Base-by-base conservation (phyloP, 2,329 filamentous ascomycete genomes). In the Penicillium sp. region DNA sequence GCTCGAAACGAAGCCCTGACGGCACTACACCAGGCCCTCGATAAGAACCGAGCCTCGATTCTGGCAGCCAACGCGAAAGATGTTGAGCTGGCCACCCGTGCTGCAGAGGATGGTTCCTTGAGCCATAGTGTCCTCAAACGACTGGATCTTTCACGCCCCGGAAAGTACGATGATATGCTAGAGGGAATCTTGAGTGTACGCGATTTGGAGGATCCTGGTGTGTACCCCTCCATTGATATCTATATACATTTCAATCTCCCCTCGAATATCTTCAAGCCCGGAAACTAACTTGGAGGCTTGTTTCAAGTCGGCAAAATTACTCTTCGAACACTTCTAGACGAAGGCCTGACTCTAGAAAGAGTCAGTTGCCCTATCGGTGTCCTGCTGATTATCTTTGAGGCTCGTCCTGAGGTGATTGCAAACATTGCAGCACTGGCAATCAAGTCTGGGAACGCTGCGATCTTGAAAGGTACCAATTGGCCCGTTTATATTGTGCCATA, bases 111-210 rank as follows among this genome's bases (percentile, higher is more conserved):
- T 66, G 93, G 93, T 36, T 80, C 86, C 44, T 78, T 97, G 46
- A 93, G 87, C 71, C 83, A 88, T 67, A 94, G 91, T 68, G 82
- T 97, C 21, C 84, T 97, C 28, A 94, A 95, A 67, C 84, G 94
- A 52, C 82, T 99, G 57, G 93, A 99, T 74, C 80, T 99, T 45
- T 87, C 86, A 45, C 89, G 90, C 72, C 85, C 86, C 69, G 93
- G 93, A 54, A 97, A 97, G 78, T 99, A 89, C 81, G 92, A 97
- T 69, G 94, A 97, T 70, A 97, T 99, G 94, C 81, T 99, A 61
- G 89, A 92, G 77, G 94, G 94, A 23, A 95, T 99, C 57, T 76
- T 95, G 56, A 91, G 96, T 75, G 94, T 99, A 57, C 83, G 89
- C 62, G 83, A 85, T 47, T 81, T 99, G 24, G 84, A 89, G 45